These are phyloP conservation scores for Apiospora saccharicola DNA, from an alignment of 2,329 filamentous ascomycete species.

Conservation along the genomic window DNA sequence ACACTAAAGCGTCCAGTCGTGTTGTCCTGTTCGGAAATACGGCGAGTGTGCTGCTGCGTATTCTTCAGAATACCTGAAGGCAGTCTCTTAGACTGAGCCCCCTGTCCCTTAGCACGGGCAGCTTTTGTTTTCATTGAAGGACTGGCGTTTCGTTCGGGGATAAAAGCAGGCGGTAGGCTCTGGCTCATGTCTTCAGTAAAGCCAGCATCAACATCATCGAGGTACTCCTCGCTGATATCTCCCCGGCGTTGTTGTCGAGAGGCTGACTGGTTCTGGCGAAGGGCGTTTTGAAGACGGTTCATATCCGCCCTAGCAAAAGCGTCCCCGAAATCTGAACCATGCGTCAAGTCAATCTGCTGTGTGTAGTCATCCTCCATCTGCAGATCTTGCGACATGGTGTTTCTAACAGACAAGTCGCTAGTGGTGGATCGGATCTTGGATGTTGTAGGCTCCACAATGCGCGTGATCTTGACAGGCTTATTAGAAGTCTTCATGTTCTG, in stretches of 20 bases:
- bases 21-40: conserved; percentile 38
- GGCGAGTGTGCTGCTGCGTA: conserved; percentile 39
- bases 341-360: conserved; percentile 45
- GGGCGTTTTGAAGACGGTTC: conserved; percentile 31
- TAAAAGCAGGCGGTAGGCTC: conserved; percentile 38
- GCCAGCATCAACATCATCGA: conserved; percentile 33
- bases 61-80: conserved; percentile 47
- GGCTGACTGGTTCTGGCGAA: conserved; percentile 39
- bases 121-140: conserved; percentile 32
- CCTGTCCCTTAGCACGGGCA: conserved; percentile 24
- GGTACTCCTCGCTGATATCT: conserved; percentile 33
- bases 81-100: conserved; percentile 31
- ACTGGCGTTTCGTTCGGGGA: conserved; percentile 30
- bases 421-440: conserved; percentile 36
- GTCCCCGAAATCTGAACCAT: conserved; percentile 43
- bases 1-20: conserved; percentile 45
- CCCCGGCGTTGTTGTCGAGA: conserved; percentile 31
- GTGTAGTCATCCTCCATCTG: conserved; percentile 48
- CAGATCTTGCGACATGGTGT: conserved; percentile 42
- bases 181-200: conserved; percentile 39
- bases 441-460: conserved; percentile 40
- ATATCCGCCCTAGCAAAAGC: conserved; percentile 40
- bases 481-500: conserved; percentile 38
- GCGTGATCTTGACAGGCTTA: conserved; percentile 43
- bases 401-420: conserved; percentile 46